Conservation (phyloP, 2,329 filamentous ascomycete species). For the Drechslerella dactyloides region DNA sequence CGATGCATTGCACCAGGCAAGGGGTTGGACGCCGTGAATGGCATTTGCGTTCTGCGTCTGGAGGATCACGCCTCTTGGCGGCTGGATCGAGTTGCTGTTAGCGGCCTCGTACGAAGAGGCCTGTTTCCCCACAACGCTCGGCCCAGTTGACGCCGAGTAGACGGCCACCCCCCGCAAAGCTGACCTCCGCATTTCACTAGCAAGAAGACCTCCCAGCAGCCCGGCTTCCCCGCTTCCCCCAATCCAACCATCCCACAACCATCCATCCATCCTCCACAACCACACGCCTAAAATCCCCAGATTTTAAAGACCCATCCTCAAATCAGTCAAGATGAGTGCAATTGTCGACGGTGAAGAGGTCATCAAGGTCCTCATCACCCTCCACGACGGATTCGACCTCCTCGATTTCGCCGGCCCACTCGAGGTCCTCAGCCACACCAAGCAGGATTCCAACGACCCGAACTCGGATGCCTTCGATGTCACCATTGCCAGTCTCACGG, state of each 20-base stretch:
- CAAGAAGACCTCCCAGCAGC: no score
- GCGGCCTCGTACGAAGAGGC: conserved; percentile 24
- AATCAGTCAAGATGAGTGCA: conserved; percentile 53
- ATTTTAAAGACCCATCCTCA: conserved; percentile 53
- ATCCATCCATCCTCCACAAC: conserved; percentile 2
- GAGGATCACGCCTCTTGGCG: conserved; percentile 14
- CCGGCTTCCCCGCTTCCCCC: conserved; percentile 14
- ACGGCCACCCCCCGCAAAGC: conserved; percentile 35
- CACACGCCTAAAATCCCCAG: conserved; percentile 11
- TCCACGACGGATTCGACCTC: conserved; percentile 65
- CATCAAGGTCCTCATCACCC: conserved; percentile 68
- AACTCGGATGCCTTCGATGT: conserved; percentile 63
- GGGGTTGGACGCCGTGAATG: no score
- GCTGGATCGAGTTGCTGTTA: conserved; percentile 4
- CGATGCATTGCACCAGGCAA: no score
- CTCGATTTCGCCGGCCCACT: conserved; percentile 67
- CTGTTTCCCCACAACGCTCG: no score
- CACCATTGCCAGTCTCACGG: conserved; percentile 62
- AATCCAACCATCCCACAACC: conserved; percentile 18
- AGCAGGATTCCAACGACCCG: conserved; percentile 64
- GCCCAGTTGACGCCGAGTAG: no score
- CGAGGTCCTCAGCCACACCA: conserved; percentile 65
- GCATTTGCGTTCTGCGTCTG: no score
- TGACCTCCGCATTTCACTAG: conserved; percentile 40
- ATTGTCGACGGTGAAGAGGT: conserved; percentile 41